Evolutionary conservation across 2,329 filamentous ascomycete genomes (phyloP).

Genomic region (Dothistroma septosporum): DNA sequence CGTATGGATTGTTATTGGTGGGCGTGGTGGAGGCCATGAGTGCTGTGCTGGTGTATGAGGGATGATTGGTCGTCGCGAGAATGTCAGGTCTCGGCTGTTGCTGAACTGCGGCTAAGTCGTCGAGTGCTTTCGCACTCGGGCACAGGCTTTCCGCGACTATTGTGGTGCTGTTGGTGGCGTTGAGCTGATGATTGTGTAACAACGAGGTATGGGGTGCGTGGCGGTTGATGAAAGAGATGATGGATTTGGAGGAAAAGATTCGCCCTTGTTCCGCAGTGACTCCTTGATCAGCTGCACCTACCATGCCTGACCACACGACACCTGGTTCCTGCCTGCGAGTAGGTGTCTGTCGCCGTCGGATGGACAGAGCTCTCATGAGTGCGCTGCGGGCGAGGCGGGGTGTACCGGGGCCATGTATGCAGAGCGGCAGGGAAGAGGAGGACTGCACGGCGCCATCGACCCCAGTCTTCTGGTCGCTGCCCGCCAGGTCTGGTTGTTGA

Average conservation of each 20-base stretch:
- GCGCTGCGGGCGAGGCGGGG: no score
- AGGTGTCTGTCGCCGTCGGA: neutral
- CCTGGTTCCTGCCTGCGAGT: neutral
- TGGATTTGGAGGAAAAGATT: neutral
- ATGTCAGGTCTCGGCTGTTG: constrained; percentile 4
- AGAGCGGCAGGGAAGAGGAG: neutral
- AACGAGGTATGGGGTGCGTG: neutral
- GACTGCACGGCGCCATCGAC: neutral
- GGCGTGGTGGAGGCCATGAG: constrained; percentile 12
- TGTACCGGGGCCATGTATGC: no score
- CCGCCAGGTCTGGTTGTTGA: no score
- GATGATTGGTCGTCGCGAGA: constrained; percentile 6
- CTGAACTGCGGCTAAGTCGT: neutral
- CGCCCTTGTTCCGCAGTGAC: neutral
- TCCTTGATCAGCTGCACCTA: neutral
- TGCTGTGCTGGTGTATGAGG: constrained; percentile 1
- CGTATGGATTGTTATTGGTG: constrained; percentile 1
- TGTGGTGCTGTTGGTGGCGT: neutral
- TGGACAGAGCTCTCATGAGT: neutral
- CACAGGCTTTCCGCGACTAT: neutral
- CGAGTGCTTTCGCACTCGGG: neutral
- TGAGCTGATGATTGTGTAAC: neutral
- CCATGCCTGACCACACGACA: neutral
- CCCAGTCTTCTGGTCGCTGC: no score
- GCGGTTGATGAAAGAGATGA: neutral